These are phyloP conservation scores for Alternaria gansuensis DNA, from an alignment of 2,329 filamentous ascomycete genomes.

Conservation along the genomic window DNA sequence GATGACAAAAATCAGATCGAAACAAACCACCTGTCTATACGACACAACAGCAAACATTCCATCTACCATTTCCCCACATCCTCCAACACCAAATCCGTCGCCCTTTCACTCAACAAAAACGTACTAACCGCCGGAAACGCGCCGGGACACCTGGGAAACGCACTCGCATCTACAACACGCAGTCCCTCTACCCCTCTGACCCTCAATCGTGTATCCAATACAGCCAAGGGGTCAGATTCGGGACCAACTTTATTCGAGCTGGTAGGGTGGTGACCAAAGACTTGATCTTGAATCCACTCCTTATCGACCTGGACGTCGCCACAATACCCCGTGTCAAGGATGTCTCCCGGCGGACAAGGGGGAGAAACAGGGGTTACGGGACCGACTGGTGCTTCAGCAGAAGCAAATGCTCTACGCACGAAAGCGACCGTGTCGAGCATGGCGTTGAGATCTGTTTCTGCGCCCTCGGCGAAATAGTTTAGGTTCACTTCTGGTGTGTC, in stretches of 20 bases:
- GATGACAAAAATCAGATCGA: no score
- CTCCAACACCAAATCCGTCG: conserved; percentile 31
- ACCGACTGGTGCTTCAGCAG: conserved; percentile 59
- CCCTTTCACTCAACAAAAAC: conserved; percentile 48
- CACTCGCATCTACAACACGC: conserved; percentile 54
- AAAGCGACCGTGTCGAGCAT: conserved; percentile 63
- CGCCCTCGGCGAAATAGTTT: conserved; percentile 54
- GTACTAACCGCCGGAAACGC: conserved; percentile 62
- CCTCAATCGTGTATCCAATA: conserved; percentile 46
- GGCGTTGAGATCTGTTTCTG: conserved; percentile 62
- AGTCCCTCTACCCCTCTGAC: conserved; percentile 60
- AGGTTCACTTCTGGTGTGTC: conserved; percentile 66
- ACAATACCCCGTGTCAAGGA: conserved; percentile 31
- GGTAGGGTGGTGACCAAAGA: conserved; percentile 33
- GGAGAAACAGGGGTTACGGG: conserved; percentile 49
- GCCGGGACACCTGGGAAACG: conserved; percentile 54
- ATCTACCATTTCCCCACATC: conserved; percentile 18
- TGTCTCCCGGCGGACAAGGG: conserved; percentile 51
- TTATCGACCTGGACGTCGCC: conserved; percentile 26
- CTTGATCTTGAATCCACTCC: conserved; percentile 33
- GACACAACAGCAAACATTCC: not conserved
- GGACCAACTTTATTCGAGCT: conserved; percentile 36
- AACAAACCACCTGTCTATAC: no score
- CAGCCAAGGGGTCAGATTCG: conserved; percentile 41
- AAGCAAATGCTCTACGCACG: conserved; percentile 65